A percentile compares a stretch with the other conserved stretches of the same genome.
Evolutionary conservation across 768 basidiomycete species (phyloP).

Genomic region (Jaapia argillacea): DNA sequence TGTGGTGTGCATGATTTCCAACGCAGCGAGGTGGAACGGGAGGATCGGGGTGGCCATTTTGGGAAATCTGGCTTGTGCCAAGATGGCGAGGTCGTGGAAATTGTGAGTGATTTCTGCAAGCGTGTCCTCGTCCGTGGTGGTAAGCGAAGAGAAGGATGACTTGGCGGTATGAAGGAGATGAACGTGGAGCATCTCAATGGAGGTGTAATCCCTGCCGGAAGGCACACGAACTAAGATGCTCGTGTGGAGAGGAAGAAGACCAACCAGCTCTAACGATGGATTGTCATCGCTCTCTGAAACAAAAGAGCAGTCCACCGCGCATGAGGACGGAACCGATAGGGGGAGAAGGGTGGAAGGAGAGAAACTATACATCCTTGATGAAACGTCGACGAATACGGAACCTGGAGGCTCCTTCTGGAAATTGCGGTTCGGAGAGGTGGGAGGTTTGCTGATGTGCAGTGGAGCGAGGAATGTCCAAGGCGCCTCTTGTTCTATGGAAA

Average conservation of each 20-base stretch:
- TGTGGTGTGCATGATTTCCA: constrained; percentile 31
- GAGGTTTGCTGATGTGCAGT: constrained; percentile 11
- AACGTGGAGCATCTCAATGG: constrained; percentile 44
- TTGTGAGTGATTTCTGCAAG: constrained; percentile 53
- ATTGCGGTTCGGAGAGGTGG: constrained; percentile 17
- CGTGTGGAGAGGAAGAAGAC: constrained; percentile 21
- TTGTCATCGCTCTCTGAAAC: too few species aligned
- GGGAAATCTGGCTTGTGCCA: constrained; percentile 35
- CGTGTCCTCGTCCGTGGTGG: constrained; percentile 21
- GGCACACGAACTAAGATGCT: constrained; percentile 52
- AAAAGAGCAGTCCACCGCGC: too few species aligned
- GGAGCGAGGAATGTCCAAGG: constrained; percentile 48
- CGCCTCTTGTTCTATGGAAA: constrained; percentile 48
- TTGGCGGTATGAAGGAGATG: constrained; percentile 47
- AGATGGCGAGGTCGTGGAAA: constrained; percentile 59
- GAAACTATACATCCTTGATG: constrained; percentile 41
- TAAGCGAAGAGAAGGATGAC: constrained; percentile 28
- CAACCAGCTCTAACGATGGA: background rate
- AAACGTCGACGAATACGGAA: constrained; percentile 32
- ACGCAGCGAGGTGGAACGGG: constrained; percentile 68
- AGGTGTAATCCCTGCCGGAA: constrained; percentile 29
- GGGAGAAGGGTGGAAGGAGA: too few species aligned
- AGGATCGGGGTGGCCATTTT: constrained; percentile 40
- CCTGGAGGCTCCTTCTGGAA: constrained; percentile 20
- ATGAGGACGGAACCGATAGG: too few species aligned